phyloP scores from a whole-genome alignment of 495 filamentous ascomycete genomes.

The Neurospora sp. region DNA sequence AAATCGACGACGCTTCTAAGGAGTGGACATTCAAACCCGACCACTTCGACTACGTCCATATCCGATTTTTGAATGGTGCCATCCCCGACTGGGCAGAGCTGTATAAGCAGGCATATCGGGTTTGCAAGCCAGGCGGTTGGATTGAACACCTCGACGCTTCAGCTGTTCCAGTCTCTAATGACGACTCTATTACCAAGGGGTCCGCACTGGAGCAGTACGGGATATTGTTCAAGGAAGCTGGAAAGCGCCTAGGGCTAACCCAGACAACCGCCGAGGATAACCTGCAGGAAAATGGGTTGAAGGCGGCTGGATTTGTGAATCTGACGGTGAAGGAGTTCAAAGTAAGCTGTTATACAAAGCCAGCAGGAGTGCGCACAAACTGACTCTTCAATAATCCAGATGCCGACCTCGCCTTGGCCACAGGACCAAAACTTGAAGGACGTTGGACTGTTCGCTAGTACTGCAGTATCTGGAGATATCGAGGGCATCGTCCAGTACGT shows the following conservation, averaged over 20 bases:
- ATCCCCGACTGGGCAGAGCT: constrained; percentile 40
- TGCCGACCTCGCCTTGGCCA: constrained; percentile 35
- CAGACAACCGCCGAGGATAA: constrained; percentile 11
- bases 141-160: constrained; percentile 41
- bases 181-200: constrained; percentile 26
- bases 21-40: constrained; percentile 37
- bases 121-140: constrained; percentile 39
- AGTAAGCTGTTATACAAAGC: background rate
- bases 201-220: constrained; percentile 27
- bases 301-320: constrained; percentile 28
- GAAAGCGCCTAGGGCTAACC: constrained; percentile 15
- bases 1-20: constrained; percentile 45
- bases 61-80: constrained; percentile 38
- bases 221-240: constrained; percentile 23
- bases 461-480: background rate
- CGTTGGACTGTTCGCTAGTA: constrained; percentile 23
- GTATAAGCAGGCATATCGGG: constrained; percentile 33
- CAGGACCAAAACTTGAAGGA: constrained; percentile 36
- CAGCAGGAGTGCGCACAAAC: background rate
- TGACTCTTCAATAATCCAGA: constrained; percentile 5
- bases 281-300: constrained; percentile 13
- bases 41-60: constrained; percentile 46
- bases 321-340: constrained; percentile 22
- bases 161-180: constrained; percentile 24
- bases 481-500: background rate